Evolutionary conservation across 371 early-diverging fungal species (phyloP), one percentile per base, ranked within the genome.

Genomic region (Smittium culicis): DNA sequence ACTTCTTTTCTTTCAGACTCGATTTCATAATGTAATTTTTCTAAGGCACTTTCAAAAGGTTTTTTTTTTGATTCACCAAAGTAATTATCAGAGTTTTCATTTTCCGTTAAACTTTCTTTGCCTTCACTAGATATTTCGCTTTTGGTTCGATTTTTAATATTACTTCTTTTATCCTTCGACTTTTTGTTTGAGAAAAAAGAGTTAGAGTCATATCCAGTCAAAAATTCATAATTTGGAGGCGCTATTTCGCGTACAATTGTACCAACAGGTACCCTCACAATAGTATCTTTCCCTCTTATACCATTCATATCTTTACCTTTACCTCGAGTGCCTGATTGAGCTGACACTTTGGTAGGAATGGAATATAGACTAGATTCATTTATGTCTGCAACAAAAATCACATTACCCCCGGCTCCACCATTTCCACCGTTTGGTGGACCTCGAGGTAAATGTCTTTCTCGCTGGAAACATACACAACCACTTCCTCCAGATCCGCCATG

Each of bases 341-440:
- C 82, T 66, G 73, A 54, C 32, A 84, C 77, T 72, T 79, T 71
- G 54, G 79, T 76, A 72, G 81, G 80, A 35, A 93, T 71, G 35
- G 85, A 84, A 64, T 83, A 83, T 20, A 96, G 80, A 0, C 88
- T 87, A 0, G 87, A 88, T 68, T 88, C 86, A 66, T 89, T 85
- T 30, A 82, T 72, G n/a, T 82, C 83, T 0, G 88, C 91, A 54
- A 81, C 80, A 66, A 97, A 74, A 68, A 84, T 79, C 5, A 92
- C 89, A 69, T 80, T 76, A 0, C 92, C 92, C n/a, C 92, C 88
- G 2, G 84, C 81, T 1, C 98, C 96, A 59, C 94, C 94, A 70
- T 88, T 86, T n/a, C 93, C 93, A n/a, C 93, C 93, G 64, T 88
- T 85, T 11, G 93, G 90, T 27, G 90, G 91, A 0, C 91, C 91